phyloP scores from a whole-genome alignment of 495 filamentous ascomycete genomes.

The Neurospora tetraspora region DNA sequence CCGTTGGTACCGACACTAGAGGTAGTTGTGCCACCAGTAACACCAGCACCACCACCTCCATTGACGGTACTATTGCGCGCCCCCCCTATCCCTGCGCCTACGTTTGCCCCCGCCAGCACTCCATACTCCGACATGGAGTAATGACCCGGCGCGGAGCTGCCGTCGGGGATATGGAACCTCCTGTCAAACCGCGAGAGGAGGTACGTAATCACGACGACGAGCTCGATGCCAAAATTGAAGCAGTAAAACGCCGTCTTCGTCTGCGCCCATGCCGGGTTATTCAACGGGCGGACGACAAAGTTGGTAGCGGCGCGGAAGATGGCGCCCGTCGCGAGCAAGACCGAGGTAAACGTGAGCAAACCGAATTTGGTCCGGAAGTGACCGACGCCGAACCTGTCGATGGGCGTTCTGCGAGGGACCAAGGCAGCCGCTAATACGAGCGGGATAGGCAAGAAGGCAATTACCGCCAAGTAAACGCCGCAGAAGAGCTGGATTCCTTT shows the following conservation, averaged over 20 bases:
- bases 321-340: constrained; percentile 59
- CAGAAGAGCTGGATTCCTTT: constrained; percentile 58
- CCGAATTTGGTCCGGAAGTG: constrained; percentile 51
- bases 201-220: constrained; percentile 56
- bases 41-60: background rate
- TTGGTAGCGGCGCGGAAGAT: constrained; percentile 51
- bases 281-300: constrained; percentile 43
- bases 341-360: constrained; percentile 47
- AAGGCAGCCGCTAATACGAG: constrained; percentile 42
- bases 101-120: background rate
- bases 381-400: constrained; percentile 66
- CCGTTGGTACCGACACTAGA: background rate
- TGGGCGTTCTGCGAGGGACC: constrained; percentile 37
- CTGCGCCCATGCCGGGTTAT: constrained; percentile 57
- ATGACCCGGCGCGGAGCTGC: constrained; percentile 29
- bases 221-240: constrained; percentile 68
- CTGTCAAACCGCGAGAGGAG: constrained; percentile 57
- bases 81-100: background rate
- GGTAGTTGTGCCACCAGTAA: background rate
- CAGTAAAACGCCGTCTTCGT: constrained; percentile 64
- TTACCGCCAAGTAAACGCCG: constrained; percentile 53
- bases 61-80: background rate
- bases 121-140: constrained; percentile 19
- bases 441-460: constrained; percentile 67
- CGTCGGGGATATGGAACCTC: constrained; percentile 60